phyloP scores from a whole-genome alignment of 495 filamentous ascomycete species.

The Hyaloscypha bicolor region DNA sequence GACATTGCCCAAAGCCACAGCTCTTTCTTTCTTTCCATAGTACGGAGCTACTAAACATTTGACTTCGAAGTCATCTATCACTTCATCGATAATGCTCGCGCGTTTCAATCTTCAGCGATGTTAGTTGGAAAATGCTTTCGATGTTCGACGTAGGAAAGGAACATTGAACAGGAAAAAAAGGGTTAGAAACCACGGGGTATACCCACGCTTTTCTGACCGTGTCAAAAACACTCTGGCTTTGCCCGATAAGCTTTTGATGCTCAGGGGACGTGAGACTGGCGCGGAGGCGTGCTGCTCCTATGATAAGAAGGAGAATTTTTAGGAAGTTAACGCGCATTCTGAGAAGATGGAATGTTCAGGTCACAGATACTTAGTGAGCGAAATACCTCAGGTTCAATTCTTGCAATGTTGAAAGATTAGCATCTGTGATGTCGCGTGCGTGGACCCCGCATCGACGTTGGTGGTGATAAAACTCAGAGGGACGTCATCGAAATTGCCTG shows the following conservation, averaged over 20 bases:
- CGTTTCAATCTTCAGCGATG: slow-evolving; percentile 20
- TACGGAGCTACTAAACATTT: slow-evolving; percentile 50
- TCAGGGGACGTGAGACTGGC: neutral
- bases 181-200: neutral
- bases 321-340: neutral
- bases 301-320: neutral
- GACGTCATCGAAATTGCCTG: neutral
- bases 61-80: slow-evolving; percentile 66
- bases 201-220: neutral
- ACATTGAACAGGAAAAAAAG: neutral
- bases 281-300: neutral
- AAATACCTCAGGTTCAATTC: neutral
- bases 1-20: slow-evolving; percentile 61
- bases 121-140: slow-evolving; percentile 37
- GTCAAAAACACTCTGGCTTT: neutral
- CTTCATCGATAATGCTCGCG: slow-evolving; percentile 62
- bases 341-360: neutral
- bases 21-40: slow-evolving; percentile 50
- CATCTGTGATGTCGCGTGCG: neutral
- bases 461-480: neutral
- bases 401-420: neutral
- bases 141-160: slow-evolving; percentile 35
- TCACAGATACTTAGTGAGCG: neutral
- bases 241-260: neutral
- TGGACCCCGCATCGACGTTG: neutral